Evolutionary conservation across 345 rosid genomes (phyloP).

Genomic region (Pistacia vera): DNA sequence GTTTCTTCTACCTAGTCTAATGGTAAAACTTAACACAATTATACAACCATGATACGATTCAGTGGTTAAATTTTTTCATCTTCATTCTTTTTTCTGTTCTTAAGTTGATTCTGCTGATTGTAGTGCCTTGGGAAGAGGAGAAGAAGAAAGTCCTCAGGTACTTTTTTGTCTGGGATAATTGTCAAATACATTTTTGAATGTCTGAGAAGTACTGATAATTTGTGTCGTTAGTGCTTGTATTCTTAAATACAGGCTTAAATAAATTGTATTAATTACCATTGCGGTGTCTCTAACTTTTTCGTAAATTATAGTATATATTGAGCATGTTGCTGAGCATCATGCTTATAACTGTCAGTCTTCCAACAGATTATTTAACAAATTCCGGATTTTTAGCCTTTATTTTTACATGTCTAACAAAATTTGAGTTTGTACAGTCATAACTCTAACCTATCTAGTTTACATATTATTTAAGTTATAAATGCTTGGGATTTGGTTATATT

Average conservation of each 20-base stretch:
- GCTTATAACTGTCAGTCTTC: background rate
- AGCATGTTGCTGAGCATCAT: background rate
- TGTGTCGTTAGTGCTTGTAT: background rate
- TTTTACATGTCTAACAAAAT: background rate
- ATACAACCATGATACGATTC: constrained; percentile 3
- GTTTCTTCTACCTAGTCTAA: constrained; percentile 76
- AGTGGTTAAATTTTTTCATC: constrained; percentile 10
- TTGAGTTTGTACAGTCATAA: background rate
- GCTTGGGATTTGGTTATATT: background rate
- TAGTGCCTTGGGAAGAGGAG: constrained; percentile 81
- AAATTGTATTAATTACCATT: background rate
- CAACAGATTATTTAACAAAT: background rate
- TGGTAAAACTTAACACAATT: constrained; percentile 50
- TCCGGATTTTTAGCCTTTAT: background rate
- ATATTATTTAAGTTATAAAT: background rate
- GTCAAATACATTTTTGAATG: constrained; percentile 4
- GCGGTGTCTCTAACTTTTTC: background rate
- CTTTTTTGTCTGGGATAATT: background rate
- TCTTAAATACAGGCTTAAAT: background rate
- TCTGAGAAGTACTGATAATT: constrained; percentile 6
- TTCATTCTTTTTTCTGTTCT: constrained; percentile 14
- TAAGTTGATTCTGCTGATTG: constrained; percentile 34
- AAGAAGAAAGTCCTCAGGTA: constrained; percentile 63
- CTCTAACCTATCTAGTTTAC: background rate
- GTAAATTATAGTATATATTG: background rate